phyloP scores from a whole-genome alignment of 495 filamentous ascomycete species.

The Tuber aestivum region DNA sequence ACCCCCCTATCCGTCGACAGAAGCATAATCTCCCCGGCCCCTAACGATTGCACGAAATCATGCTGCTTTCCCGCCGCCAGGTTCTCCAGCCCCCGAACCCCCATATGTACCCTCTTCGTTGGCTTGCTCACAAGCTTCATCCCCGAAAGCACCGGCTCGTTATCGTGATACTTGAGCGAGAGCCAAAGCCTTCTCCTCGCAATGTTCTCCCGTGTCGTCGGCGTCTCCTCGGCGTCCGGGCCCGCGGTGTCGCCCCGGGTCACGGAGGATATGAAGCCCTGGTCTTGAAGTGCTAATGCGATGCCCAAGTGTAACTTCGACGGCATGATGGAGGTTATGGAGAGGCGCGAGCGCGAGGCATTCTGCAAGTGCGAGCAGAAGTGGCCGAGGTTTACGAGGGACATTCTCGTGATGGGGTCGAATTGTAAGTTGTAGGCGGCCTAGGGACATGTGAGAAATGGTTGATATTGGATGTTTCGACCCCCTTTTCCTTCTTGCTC shows the following conservation, averaged over 20 bases:
- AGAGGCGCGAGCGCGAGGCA: constrained; percentile 75
- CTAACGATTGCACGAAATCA: constrained; percentile 63
- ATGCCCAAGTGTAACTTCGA: constrained; percentile 74
- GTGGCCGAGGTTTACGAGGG: constrained; percentile 70
- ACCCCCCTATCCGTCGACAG: constrained; percentile 72
- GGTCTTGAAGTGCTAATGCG: constrained; percentile 68
- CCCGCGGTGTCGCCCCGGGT: constrained; percentile 59
- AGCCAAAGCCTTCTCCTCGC: constrained; percentile 77
- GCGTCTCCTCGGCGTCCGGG: constrained; percentile 49
- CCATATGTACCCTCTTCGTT: constrained; percentile 63
- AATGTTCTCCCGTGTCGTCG: constrained; percentile 71
- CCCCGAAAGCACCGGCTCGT: constrained; percentile 70
- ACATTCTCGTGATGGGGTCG: constrained; percentile 56
- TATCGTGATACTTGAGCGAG: constrained; percentile 88
- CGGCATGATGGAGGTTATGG: constrained; percentile 77
- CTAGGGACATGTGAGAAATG: not conserved
- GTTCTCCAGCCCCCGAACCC: constrained; percentile 53
- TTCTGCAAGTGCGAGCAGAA: constrained; percentile 94
- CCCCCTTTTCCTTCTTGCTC: not conserved
- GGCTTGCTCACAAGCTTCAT: constrained; percentile 70
- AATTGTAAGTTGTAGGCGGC: not conserved
- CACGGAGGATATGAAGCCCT: constrained; percentile 76
- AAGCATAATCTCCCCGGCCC: constrained; percentile 78
- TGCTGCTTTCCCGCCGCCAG: constrained; percentile 62
- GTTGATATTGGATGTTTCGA: not conserved